Conservation (phyloP, 345 rosid genomes). For the Salix koriyanagi region DNA sequence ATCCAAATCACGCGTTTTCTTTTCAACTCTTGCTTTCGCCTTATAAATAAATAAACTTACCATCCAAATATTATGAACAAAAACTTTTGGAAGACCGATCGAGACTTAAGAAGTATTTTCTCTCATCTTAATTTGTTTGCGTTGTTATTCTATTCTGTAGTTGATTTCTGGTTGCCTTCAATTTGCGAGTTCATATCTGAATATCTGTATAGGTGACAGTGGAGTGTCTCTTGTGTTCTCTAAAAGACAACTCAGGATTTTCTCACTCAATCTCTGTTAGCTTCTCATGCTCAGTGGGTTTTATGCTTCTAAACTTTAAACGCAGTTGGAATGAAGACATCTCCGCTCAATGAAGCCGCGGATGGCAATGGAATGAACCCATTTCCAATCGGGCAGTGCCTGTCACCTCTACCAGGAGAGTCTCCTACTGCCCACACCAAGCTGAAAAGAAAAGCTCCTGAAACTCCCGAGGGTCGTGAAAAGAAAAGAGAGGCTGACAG, state of each 20-base stretch:
- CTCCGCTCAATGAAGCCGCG: not conserved
- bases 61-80: too few relatives aligned
- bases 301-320: not conserved
- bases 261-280: too few relatives aligned
- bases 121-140: not conserved
- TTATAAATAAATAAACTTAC: too few relatives aligned
- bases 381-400: not conserved
- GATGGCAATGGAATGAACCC: not conserved
- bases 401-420: not conserved
- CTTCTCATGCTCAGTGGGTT: not conserved
- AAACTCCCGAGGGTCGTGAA: not conserved
- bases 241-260: too few relatives aligned
- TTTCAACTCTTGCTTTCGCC: too few relatives aligned
- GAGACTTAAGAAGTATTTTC: not conserved
- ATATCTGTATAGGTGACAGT: too few relatives aligned
- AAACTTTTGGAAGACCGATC: too few relatives aligned
- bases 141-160: not conserved
- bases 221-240: too few relatives aligned
- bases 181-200: not conserved
- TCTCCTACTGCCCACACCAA: not conserved
- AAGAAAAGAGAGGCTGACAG: not conserved
- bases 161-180: not conserved
- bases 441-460: not conserved
- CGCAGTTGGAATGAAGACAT: not conserved
- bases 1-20: not conserved